Base-by-base conservation (phyloP, 257 asterid genomes). In the Rehmannia glutinosa region DNA sequence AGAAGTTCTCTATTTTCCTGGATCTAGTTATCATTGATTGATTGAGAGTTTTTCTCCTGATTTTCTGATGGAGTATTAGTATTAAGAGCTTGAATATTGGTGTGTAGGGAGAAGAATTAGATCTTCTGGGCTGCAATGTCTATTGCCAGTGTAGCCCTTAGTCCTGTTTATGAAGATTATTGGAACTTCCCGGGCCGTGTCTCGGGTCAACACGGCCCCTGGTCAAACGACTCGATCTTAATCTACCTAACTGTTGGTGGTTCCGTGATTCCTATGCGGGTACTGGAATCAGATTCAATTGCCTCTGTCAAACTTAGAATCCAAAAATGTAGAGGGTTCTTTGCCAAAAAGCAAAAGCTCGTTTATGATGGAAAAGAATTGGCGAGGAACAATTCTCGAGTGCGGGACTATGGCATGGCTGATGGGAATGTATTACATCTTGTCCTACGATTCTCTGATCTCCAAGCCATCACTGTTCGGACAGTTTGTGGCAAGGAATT, bases 311-410 rank as follows among this genome's bases (percentile, higher is more conserved):
- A 91, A 59, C 85, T 86, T 19, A 82, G 87, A 47, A 84, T 88
- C 30, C 91, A 91, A 43, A 76, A 69, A 20, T 71, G 65, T 60
- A 78, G 72, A 62, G 96, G 97, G 8, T 83, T 88, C 82, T 83
- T 81, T 25, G 88, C 75, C 20, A 88, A 81, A 80, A 87, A 73
- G 58, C 96, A 88, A 70, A 91, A 79, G 38, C 86, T 91, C 47
- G 89, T 91, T 39, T 88, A 72, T 46, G 87, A 81, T 39, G 97
- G 97, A 50, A 88, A 86, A 71, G 96, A 91, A 57, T 80, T 86
- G 77, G 82, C 96, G n/a, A 78, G 89, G 63, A 84, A 64, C 79
- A 68, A 77, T 61, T 84, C 87, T 33, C 67, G 62, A 10, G 82
- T 91, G 32, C 62, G 81, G 28, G 97, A 88, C 68, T 91, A 88